A percentile compares a stretch with the other conserved stretches of the same genome.
Evolutionary conservation across 148 eudicot species (phyloP).

Genomic region (Amaranthus cruentus): DNA sequence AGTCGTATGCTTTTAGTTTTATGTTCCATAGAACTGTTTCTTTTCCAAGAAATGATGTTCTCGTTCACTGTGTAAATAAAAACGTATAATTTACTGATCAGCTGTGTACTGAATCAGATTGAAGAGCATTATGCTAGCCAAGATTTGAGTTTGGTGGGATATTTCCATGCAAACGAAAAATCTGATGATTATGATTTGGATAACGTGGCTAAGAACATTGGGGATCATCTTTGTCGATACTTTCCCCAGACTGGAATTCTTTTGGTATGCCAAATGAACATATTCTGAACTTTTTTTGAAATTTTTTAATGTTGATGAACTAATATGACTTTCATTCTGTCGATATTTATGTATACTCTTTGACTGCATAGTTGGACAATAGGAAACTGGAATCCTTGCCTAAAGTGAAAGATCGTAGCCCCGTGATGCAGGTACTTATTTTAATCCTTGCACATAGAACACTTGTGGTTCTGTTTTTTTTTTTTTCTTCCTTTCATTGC

Average conservation of each 20-base stretch:
- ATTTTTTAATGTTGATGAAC: not conserved
- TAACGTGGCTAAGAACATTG: constrained; percentile 75
- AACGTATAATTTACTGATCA: not conserved
- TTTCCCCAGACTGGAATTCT: constrained; percentile 80
- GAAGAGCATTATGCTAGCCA: constrained; percentile 72
- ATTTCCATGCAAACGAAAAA: constrained; percentile 91
- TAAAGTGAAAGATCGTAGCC: constrained; percentile 62
- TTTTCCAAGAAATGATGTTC: not conserved
- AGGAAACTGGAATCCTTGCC: constrained; percentile 56
- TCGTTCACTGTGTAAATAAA: not conserved
- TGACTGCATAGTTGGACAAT: constrained; percentile 63
- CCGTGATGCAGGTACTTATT: constrained; percentile 59
- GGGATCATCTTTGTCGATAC: constrained; percentile 75
- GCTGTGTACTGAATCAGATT: constrained; percentile 39
- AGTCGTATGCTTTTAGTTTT: not conserved
- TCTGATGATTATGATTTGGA: constrained; percentile 71
- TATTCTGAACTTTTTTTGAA: not conserved
- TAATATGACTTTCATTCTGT: not conserved
- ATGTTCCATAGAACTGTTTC: not conserved
- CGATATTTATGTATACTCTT: constrained; percentile 10
- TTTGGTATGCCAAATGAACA: constrained; percentile 38
- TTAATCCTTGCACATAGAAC: not conserved
- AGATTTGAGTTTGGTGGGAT: constrained; percentile 83
- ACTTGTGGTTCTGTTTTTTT: not conserved
- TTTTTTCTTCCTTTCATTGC: not conserved